These are phyloP conservation scores for Pseudocercospora musae DNA, from an alignment of 2,329 filamentous ascomycete genomes.

Conservation along the genomic window DNA sequence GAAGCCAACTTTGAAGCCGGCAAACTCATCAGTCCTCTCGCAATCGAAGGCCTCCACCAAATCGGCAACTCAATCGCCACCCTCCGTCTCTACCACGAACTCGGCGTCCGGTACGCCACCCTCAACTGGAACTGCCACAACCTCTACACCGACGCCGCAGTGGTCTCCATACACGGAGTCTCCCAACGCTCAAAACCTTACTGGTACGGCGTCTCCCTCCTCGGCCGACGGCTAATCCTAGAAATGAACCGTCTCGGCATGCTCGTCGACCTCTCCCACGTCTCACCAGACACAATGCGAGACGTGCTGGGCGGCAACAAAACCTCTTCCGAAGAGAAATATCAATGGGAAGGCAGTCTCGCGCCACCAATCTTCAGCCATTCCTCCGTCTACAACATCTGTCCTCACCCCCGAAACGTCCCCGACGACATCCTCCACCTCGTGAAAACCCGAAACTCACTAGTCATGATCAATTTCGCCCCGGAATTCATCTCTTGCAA, in stretches of 20 bases:
- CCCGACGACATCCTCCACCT: constrained; percentile 77
- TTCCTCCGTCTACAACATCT: constrained; percentile 75
- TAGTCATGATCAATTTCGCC: constrained; percentile 90
- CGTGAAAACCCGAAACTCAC: constrained; percentile 66
- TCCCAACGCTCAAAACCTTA: constrained; percentile 50
- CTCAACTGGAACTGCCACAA: constrained; percentile 95
- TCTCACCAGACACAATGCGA: constrained; percentile 75
- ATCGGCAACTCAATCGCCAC: constrained; percentile 81
- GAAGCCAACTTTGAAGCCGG: constrained; percentile 49
- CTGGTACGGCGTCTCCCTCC: constrained; percentile 69
- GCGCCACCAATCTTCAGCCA: constrained; percentile 90
- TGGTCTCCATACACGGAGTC: constrained; percentile 52
- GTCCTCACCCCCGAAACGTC: constrained; percentile 86
- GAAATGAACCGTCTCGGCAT: constrained; percentile 96
- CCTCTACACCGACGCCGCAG: constrained; percentile 78
- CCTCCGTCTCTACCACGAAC: constrained; percentile 68
- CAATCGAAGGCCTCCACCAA: constrained; percentile 86
- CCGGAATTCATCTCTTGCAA: constrained; percentile 79
- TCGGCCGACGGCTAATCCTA: constrained; percentile 64
- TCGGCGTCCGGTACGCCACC: constrained; percentile 84
- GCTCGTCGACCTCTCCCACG: constrained; percentile 86
- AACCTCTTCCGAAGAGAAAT: constrained; percentile 37
- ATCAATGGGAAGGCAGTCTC: constrained; percentile 64
- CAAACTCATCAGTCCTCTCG: constrained; percentile 70
- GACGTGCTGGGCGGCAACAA: constrained; percentile 63